Conservation (phyloP, 192 early-diverging fungal genomes). For the Rhizophagus clarus region DNA sequence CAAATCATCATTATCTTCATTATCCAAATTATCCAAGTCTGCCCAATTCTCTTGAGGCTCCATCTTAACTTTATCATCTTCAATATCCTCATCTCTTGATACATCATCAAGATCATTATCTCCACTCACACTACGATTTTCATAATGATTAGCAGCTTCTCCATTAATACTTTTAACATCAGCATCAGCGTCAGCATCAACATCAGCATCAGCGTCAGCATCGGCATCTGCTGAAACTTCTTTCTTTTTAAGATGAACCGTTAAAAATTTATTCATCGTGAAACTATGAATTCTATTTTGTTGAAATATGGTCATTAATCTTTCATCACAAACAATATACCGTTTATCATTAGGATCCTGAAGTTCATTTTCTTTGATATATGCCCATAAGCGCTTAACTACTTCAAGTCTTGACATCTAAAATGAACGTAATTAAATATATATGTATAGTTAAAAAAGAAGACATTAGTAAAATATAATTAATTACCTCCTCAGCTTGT, state of each 20-base stretch:
- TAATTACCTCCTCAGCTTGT: conserved; percentile 13
- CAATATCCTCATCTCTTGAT: too few species aligned
- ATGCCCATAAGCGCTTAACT: conserved; percentile 61
- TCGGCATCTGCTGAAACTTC: conserved; percentile 15
- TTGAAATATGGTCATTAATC: conserved; percentile 51
- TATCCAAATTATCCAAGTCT: neutral
- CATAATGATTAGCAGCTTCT: neutral
- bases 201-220: neutral
- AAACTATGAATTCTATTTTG: conserved; percentile 58
- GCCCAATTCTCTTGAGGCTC: neutral
- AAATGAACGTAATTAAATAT: neutral
- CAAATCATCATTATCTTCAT: neutral
- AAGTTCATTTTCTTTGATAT: conserved; percentile 60
- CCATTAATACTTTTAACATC: neutral
- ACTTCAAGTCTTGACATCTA: conserved; percentile 63
- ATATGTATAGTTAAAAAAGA: neutral
- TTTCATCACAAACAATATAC: conserved; percentile 54
- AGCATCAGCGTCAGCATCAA: too few species aligned
- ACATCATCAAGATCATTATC: neutral
- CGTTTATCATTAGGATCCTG: conserved; percentile 60
- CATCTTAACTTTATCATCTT: neutral
- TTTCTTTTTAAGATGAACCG: conserved; percentile 56
- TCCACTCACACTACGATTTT: neutral
- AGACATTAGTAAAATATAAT: neutral
- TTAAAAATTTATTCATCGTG: conserved; percentile 61